Percentiles rank a stretch among this genome's conserved stretches.
Conservation (phyloP, 495 filamentous ascomycete genomes). For the Penicillium egyptiacum region DNA sequence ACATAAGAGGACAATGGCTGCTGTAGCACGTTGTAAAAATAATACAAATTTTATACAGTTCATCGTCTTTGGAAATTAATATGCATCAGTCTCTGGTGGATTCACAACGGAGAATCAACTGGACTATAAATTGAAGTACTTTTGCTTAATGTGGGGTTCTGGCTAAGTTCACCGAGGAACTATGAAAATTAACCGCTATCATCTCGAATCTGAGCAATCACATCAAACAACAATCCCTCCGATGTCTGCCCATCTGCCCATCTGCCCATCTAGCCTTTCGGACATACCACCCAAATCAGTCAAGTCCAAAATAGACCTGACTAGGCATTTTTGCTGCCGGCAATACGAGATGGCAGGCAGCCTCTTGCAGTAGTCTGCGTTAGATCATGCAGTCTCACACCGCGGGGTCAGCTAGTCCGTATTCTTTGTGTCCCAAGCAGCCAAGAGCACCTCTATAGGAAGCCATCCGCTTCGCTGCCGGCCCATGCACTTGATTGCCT, state of each 20-base stretch:
- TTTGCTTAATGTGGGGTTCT: neutral
- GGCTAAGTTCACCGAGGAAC: neutral
- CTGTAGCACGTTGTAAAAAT: neutral
- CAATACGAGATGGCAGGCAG: slow-evolving; percentile 4
- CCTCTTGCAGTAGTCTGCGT: neutral
- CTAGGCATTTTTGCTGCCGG: neutral
- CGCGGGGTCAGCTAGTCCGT: neutral
- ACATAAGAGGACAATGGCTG: neutral
- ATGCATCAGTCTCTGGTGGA: neutral
- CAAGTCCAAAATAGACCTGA: neutral
- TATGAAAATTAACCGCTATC: neutral
- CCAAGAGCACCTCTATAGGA: slow-evolving; percentile 8
- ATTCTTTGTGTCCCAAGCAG: neutral
- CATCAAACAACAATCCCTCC: neutral
- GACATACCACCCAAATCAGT: neutral
- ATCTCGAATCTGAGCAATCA: neutral
- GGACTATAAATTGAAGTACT: neutral
- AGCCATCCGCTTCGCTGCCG: slow-evolving; percentile 18
- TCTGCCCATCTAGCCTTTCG: neutral
- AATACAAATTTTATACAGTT: neutral
- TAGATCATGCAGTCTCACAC: slow-evolving; percentile 17
- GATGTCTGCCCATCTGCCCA: neutral
- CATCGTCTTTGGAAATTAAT: neutral
- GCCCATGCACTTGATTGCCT: neutral
- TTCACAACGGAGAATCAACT: neutral